phyloP scores from a whole-genome alignment of 345 rosid species.

The Euphorbia lathyris region DNA sequence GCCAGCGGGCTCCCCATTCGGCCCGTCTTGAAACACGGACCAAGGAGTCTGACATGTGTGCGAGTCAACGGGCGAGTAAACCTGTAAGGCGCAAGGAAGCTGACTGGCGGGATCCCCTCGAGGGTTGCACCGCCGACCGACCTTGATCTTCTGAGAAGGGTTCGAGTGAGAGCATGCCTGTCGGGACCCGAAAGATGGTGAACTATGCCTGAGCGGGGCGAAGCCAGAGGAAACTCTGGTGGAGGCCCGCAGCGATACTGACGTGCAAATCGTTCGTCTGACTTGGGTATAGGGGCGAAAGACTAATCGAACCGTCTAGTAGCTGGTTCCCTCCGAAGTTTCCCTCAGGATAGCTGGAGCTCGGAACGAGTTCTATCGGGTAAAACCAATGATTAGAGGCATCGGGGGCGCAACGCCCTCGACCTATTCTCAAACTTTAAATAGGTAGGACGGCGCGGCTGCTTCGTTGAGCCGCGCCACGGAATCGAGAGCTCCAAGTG shows the following conservation, averaged over 20 bases:
- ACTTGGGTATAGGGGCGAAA: slow-evolving; percentile 35
- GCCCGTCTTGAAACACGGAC: slow-evolving; percentile 19
- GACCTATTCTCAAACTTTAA: no score
- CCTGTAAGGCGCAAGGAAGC: no score
- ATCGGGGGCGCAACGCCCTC: no score
- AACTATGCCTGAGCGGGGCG: not conserved
- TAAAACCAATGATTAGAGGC: not conserved
- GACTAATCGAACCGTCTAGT: slow-evolving; percentile 36
- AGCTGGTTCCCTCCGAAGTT: slow-evolving; percentile 40
- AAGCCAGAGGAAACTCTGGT: not conserved
- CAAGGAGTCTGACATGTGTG: slow-evolving; percentile 18
- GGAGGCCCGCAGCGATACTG: not conserved
- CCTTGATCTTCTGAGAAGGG: no score
- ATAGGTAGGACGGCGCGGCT: no score
- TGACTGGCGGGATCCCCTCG: no score
- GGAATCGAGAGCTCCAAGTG: no score
- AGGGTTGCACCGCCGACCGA: no score
- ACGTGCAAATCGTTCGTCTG: slow-evolving; percentile 27
- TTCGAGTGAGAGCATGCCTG: no score
- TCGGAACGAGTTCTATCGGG: slow-evolving; percentile 15
- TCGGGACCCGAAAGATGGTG: not conserved
- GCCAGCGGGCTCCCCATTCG: slow-evolving; percentile 9
- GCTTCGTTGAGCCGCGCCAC: no score
- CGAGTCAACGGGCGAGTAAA: slow-evolving; percentile 5
- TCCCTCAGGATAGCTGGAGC: slow-evolving; percentile 35